A percentile compares a stretch with the other conserved stretches of the same genome.
These are phyloP conservation scores for Cystofilobasidium capitatum DNA, from an alignment of 768 basidiomycete genomes.

Conservation along the genomic window DNA sequence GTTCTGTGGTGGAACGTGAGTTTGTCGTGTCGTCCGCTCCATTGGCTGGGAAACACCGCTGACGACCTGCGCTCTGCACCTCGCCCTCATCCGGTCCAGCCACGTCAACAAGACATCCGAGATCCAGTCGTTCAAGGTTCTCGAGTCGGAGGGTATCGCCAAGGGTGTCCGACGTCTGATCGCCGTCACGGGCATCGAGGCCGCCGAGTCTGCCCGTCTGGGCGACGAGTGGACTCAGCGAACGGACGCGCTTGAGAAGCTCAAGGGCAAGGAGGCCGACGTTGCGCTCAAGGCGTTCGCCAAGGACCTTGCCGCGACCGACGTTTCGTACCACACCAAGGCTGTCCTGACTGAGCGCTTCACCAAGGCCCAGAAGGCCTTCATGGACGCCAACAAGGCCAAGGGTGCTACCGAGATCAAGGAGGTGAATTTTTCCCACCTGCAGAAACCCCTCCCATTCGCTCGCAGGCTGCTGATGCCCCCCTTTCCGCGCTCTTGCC, in stretches of 20 bases:
- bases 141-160: constrained; percentile 92
- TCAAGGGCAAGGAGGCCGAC: constrained; percentile 73
- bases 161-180: constrained; percentile 93
- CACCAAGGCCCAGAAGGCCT: constrained; percentile 60
- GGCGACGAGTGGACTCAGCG: constrained; percentile 56
- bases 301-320: constrained; percentile 78
- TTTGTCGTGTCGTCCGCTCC: constrained; percentile 28
- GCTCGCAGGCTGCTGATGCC: neutral
- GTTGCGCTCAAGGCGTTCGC: constrained; percentile 66
- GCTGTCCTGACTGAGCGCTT: constrained; percentile 67
- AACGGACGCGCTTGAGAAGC: constrained; percentile 53
- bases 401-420: constrained; percentile 66
- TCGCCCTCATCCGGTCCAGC: constrained; percentile 40
- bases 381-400: constrained; percentile 77
- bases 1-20: constrained; percentile 96
- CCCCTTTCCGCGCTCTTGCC: neutral
- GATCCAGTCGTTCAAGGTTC: constrained; percentile 91
- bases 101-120: constrained; percentile 95
- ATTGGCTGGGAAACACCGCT: constrained; percentile 1
- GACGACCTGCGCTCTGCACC: constrained; percentile 1
- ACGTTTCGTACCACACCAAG: constrained; percentile 79
- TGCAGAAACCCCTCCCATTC: neutral
- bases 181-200: constrained; percentile 90
- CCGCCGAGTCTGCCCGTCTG: constrained; percentile 62
- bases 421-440: constrained; percentile 46